Percentiles rank a stretch among this genome's conserved stretches.
Evolutionary conservation across 1,284 basidiomycete species (phyloP).

Genomic region (Fomitiporia mediterranea): DNA sequence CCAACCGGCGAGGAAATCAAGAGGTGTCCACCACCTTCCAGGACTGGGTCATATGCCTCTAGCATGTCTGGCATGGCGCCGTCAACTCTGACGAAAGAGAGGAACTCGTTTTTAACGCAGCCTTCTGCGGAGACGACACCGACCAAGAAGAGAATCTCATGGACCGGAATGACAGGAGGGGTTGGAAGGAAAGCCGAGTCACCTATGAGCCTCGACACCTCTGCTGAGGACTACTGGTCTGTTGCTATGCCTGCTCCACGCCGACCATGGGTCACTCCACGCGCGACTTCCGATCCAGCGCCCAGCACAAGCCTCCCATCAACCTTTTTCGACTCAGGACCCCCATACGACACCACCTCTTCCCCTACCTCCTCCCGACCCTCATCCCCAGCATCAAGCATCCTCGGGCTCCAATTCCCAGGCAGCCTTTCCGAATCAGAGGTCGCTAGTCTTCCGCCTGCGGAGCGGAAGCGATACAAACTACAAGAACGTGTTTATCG

Average conservation of each 20-base stretch:
- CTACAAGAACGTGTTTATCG: slow-evolving; percentile 58
- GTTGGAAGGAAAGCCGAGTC: too few relatives aligned
- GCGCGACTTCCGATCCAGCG: slow-evolving; percentile 5
- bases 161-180: too few relatives aligned
- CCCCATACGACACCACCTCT: slow-evolving; percentile 5
- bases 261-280: not conserved
- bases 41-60: slow-evolving; percentile 16
- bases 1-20: slow-evolving; percentile 46
- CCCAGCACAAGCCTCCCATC: slow-evolving; percentile 1
- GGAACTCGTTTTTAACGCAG: not conserved
- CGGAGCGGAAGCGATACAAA: slow-evolving; percentile 49
- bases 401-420: slow-evolving; percentile 18
- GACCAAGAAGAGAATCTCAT: too few relatives aligned
- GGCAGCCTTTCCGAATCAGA: slow-evolving; percentile 20
- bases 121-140: not conserved
- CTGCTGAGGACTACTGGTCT: not conserved
- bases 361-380: slow-evolving; percentile 12
- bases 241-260: not conserved
- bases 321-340: slow-evolving; percentile 9
- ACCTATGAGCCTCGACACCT: not conserved
- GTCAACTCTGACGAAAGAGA: not conserved
- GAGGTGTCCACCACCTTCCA: slow-evolving; percentile 24
- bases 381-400: slow-evolving; percentile 22
- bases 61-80: not conserved
- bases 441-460: slow-evolving; percentile 21